These are phyloP conservation scores for Eragrostis curvula DNA, from an alignment of 176 grass and related monocot genomes.

Conservation along the genomic window DNA sequence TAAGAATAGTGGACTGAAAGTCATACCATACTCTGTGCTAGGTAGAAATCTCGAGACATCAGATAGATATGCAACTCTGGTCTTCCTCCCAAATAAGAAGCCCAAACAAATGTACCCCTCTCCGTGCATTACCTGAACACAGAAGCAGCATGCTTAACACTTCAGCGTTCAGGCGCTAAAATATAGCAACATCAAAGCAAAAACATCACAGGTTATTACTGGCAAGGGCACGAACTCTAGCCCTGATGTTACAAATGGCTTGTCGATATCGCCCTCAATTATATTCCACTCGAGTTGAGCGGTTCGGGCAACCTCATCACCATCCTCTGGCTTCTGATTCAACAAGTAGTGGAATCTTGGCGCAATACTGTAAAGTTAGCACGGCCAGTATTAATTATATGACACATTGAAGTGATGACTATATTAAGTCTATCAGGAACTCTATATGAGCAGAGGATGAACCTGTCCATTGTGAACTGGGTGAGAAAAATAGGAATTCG, in stretches of 20 bases:
- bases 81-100: constrained; percentile 77
- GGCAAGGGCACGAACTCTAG: constrained; percentile 87
- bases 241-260: constrained; percentile 70
- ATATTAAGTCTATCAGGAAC: background rate
- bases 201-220: constrained; percentile 33
- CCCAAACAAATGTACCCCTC: constrained; percentile 85
- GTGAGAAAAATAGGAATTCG: constrained; percentile 78
- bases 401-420: background rate
- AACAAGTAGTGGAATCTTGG: constrained; percentile 75
- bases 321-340: constrained; percentile 60
- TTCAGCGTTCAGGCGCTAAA: background rate
- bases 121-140: constrained; percentile 81
- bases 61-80: constrained; percentile 86
- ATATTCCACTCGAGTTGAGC: constrained; percentile 76
- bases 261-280: constrained; percentile 61
- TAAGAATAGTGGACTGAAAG: background rate
- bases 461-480: constrained; percentile 88
- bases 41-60: constrained; percentile 87
- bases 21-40: constrained; percentile 68
- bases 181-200: background rate
- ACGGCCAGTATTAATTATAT: background rate
- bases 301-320: constrained; percentile 46
- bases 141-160: background rate
- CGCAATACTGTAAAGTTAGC: constrained; percentile 48
- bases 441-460: background rate